These are phyloP conservation scores for Coemansia sp. DNA, from an alignment of 192 early-diverging fungal genomes.

Conservation along the genomic window DNA sequence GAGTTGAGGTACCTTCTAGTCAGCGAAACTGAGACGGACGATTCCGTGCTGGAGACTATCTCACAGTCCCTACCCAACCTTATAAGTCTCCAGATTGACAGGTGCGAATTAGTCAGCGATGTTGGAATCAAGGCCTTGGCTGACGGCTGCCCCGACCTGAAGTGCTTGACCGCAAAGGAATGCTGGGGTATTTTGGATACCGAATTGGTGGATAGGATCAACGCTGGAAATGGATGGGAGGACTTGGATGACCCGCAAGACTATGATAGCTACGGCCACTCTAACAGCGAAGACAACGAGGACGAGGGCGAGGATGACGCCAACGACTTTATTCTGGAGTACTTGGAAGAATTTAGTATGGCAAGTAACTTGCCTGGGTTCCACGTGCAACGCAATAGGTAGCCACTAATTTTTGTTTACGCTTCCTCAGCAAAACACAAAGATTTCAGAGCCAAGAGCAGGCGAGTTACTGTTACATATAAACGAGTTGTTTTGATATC, in stretches of 20 bases:
- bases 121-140: background rate
- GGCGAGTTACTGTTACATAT: background rate
- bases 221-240: background rate
- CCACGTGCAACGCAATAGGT: background rate
- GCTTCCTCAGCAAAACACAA: background rate
- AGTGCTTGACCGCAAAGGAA: background rate
- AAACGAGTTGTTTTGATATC: background rate
- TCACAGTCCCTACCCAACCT: background rate
- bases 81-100: background rate
- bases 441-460: background rate
- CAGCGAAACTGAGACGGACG: conserved; percentile 4
- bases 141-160: background rate
- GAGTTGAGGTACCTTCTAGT: background rate
- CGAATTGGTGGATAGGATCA: background rate
- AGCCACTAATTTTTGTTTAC: background rate
- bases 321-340: background rate
- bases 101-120: background rate
- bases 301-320: background rate
- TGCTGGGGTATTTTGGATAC: conserved; percentile 3
- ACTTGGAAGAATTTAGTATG: too few species aligned
- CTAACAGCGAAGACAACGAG: background rate
- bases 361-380: too few species aligned
- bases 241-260: background rate
- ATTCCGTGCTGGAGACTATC: background rate
- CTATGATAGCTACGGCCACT: background rate